Evolutionary conservation across 495 filamentous ascomycete genomes (phyloP).

Genomic region (Lasiosphaeria hispida): DNA sequence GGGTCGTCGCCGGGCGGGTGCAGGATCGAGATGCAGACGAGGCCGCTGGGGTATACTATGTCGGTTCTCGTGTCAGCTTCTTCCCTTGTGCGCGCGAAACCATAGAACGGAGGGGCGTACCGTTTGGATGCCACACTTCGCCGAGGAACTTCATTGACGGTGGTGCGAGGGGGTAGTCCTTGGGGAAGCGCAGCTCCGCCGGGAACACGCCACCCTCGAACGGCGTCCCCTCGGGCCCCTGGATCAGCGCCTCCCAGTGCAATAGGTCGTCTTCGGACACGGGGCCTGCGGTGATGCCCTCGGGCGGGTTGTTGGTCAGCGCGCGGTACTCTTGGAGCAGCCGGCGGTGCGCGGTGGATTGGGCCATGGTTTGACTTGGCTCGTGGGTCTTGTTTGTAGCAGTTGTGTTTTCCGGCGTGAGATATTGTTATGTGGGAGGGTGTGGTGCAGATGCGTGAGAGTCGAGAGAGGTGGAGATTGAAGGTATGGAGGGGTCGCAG

Average conservation of each 20-base stretch:
- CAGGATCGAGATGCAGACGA: conserved; percentile 96
- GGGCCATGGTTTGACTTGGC: conserved; percentile 45
- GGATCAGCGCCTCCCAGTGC: conserved; percentile 94
- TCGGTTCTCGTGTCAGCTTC: not conserved
- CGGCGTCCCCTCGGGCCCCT: conserved; percentile 91
- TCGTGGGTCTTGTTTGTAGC: not conserved
- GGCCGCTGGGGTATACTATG: conserved; percentile 83
- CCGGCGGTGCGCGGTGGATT: conserved; percentile 78
- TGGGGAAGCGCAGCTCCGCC: conserved; percentile 90
- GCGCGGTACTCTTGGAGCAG: conserved; percentile 96
- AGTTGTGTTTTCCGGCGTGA: not conserved
- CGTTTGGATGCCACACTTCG: conserved; percentile 95
- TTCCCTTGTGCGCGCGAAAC: not conserved
- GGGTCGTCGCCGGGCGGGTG: conserved; percentile 98
- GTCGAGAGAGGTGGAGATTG: not conserved
- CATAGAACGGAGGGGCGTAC: conserved; percentile 45
- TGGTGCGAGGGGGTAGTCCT: conserved; percentile 90
- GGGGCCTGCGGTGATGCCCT: conserved; percentile 93
- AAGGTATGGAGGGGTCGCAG: not conserved
- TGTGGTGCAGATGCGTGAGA: not conserved
- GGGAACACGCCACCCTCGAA: conserved; percentile 95
- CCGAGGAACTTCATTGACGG: conserved; percentile 92
- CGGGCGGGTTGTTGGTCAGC: conserved; percentile 69
- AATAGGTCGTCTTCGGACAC: conserved; percentile 94
- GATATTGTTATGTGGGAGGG: not conserved